Conservation (phyloP, 1,284 basidiomycete species). For the Microbotryum violaceum region DNA sequence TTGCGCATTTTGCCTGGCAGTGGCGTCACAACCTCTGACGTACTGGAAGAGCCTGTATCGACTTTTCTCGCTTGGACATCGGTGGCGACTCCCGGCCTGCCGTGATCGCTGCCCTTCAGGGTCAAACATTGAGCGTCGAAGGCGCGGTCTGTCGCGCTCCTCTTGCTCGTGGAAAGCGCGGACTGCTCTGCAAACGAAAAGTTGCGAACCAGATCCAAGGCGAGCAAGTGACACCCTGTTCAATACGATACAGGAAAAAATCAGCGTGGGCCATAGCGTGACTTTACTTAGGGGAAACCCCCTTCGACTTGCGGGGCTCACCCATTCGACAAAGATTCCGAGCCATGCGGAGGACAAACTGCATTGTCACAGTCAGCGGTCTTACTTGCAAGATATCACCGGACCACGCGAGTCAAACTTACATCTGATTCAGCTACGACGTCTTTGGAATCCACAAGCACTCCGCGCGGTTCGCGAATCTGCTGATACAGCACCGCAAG, state of each 20-base stretch:
- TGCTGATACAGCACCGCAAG: conserved; percentile 84
- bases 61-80: too few species aligned
- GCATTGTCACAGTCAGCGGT: background rate
- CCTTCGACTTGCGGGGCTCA: conserved; percentile 41
- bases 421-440: conserved; percentile 80
- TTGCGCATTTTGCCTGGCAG: too few species aligned
- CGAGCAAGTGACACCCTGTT: conserved; percentile 82
- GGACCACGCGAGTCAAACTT: background rate
- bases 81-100: too few species aligned
- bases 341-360: conserved; percentile 82
- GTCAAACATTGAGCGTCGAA: too few species aligned
- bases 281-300: background rate
- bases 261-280: background rate
- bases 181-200: conserved; percentile 1
- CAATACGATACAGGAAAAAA: conserved; percentile 13
- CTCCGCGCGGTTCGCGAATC: conserved; percentile 78
- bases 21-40: too few species aligned
- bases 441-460: conserved; percentile 80
- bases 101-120: too few species aligned
- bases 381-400: background rate
- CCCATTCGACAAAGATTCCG: conserved; percentile 88
- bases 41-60: too few species aligned
- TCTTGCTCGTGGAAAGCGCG: too few species aligned
- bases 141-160: too few species aligned
- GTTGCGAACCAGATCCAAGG: conserved; percentile 65